Conservation (phyloP, 129 eudicot genomes). For the Chrysanthemum seticuspe region DNA sequence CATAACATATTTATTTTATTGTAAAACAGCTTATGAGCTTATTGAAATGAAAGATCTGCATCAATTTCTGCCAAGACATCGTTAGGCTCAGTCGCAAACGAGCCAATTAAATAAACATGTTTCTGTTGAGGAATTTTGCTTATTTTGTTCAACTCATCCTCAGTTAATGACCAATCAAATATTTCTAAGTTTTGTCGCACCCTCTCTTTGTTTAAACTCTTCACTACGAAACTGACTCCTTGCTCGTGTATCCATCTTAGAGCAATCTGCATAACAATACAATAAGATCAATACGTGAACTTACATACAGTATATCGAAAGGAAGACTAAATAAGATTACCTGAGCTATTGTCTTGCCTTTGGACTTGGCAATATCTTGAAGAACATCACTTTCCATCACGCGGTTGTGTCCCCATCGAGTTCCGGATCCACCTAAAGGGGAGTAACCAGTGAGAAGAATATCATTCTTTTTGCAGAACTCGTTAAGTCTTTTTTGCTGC, state of each 20-base stretch:
- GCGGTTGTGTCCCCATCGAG: constrained; percentile 23
- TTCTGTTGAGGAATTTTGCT: constrained; percentile 50
- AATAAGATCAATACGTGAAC: background rate
- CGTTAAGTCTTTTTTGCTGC: constrained; percentile 49
- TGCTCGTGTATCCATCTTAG: constrained; percentile 61
- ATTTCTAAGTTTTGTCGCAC: constrained; percentile 46
- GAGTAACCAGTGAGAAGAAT: constrained; percentile 54
- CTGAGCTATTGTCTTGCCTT: constrained; percentile 58
- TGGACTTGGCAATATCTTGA: constrained; percentile 47
- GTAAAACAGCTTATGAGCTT: background rate
- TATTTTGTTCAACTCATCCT: constrained; percentile 44
- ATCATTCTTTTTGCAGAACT: constrained; percentile 46
- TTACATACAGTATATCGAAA: background rate
- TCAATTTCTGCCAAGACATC: constrained; percentile 44
- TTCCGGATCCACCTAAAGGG: constrained; percentile 51
- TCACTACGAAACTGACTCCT: constrained; percentile 50
- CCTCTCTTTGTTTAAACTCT: constrained; percentile 54
- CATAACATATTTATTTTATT: background rate
- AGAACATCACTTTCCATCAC: constrained; percentile 41
- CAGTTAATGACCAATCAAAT: constrained; percentile 45
- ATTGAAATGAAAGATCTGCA: constrained; percentile 38
- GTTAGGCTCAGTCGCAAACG: constrained; percentile 24
- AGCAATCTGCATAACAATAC: constrained; percentile 33
- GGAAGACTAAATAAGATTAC: constrained; percentile 11
- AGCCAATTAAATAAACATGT: constrained; percentile 23